Conservation (phyloP, 208 protist species). For the Leishmania amazonensis region DNA sequence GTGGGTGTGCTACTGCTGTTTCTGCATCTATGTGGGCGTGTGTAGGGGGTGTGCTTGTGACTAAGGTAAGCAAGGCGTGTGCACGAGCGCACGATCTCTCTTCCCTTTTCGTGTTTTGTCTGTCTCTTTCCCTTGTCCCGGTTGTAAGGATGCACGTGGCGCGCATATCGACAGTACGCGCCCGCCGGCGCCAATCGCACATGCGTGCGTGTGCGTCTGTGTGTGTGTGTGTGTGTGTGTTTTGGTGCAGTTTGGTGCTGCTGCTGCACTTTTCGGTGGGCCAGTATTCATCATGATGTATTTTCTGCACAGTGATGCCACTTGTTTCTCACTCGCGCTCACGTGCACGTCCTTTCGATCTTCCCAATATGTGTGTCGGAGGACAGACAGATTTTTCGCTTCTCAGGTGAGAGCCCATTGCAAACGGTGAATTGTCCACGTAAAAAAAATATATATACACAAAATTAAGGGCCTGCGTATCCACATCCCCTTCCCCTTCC, state of each 20-base stretch:
- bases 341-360: not conserved
- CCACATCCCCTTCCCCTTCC: not conserved
- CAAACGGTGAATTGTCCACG: not conserved
- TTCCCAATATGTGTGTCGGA: conserved; percentile 9
- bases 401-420: not conserved
- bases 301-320: not conserved
- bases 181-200: no score
- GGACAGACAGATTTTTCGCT: not conserved
- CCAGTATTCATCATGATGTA: not conserved
- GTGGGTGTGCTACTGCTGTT: not conserved
- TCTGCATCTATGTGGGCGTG: not conserved
- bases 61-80: not conserved
- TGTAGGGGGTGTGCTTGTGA: not conserved
- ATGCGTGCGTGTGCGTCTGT: not conserved
- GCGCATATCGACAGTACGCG: not conserved
- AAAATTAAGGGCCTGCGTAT: not conserved
- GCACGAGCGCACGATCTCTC: not conserved
- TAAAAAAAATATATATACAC: not conserved
- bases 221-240: not conserved
- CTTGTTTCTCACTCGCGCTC: not conserved
- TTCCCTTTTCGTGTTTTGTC: not conserved
- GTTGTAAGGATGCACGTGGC: not conserved
- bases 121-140: not conserved
- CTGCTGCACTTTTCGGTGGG: not conserved
- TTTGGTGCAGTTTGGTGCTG: not conserved